A percentile compares a stretch with the other conserved stretches of the same genome.
phyloP scores from a whole-genome alignment of 1,284 basidiomycete genomes.

The Puccinia coronata region DNA sequence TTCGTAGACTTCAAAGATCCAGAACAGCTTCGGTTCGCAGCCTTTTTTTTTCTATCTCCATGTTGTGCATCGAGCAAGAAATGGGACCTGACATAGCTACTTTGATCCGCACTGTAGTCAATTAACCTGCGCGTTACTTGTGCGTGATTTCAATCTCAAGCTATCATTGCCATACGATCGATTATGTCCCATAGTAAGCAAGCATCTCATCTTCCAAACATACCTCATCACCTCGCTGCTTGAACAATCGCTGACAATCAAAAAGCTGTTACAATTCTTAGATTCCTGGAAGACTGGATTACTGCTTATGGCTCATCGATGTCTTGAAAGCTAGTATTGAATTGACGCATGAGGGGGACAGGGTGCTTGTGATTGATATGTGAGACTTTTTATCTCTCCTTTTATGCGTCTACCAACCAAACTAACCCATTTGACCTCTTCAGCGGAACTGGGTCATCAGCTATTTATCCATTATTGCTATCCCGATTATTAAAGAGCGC shows the following conservation, averaged over 20 bases:
- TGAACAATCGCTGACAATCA: not conserved
- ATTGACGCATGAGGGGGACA: not conserved
- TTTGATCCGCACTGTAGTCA: slow-evolving; percentile 7
- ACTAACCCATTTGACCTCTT: not conserved
- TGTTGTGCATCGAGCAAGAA: not conserved
- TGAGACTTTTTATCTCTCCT: not conserved
- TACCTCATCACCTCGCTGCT: not conserved
- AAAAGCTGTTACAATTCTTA: not conserved
- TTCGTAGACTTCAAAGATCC: slow-evolving; percentile 74
- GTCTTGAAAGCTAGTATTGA: slow-evolving; percentile 27
- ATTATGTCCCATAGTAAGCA: slow-evolving; percentile 77
- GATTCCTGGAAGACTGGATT: slow-evolving; percentile 47
- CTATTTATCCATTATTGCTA: slow-evolving; percentile 81
- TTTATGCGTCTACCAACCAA: not conserved
- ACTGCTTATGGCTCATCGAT: slow-evolving; percentile 40
- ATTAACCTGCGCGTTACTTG: slow-evolving; percentile 73
- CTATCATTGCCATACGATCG: slow-evolving; percentile 70
- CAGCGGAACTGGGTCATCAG: slow-evolving; percentile 87
- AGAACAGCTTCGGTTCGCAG: slow-evolving; percentile 67
- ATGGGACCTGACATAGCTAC: slow-evolving; percentile 61
- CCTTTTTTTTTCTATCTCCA: not conserved
- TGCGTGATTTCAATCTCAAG: slow-evolving; percentile 71
- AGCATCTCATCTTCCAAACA: not conserved
- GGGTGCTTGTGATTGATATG: slow-evolving; percentile 22
- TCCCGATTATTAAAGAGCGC: slow-evolving; percentile 66